A percentile compares a stretch with the other conserved stretches of the same genome.
These are phyloP conservation scores for Suillus sp. DNA, from an alignment of 768 basidiomycete genomes.

Conservation along the genomic window DNA sequence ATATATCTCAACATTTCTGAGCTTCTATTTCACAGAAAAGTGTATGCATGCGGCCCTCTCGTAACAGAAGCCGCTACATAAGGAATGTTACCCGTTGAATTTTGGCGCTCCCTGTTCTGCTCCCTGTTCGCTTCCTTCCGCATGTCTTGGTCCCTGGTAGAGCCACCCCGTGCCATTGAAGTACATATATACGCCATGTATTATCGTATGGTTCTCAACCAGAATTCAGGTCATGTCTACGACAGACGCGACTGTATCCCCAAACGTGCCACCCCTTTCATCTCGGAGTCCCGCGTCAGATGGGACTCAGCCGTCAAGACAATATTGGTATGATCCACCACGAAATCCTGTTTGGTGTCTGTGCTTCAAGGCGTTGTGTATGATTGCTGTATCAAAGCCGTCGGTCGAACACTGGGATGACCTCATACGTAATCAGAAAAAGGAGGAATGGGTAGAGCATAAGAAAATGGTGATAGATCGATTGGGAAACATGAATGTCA, in stretches of 20 bases:
- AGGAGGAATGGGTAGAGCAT: not conserved
- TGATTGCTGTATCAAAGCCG: not conserved
- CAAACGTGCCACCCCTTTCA: not conserved
- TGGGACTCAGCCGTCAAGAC: not conserved
- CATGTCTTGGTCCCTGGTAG: not conserved
- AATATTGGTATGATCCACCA: not conserved
- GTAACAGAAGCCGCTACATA: not conserved
- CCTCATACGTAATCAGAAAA: not conserved
- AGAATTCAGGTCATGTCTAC: not conserved
- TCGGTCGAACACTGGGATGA: not conserved
- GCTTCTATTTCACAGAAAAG: too few relatives aligned
- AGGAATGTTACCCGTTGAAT: not conserved
- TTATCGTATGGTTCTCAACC: not conserved
- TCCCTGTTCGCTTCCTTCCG: not conserved
- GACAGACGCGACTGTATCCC: not conserved
- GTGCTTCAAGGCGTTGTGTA: not conserved
- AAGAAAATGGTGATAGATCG: conserved; percentile 1
- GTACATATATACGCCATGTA: not conserved
- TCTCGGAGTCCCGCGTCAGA: not conserved
- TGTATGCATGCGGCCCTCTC: not conserved
- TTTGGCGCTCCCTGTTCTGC: not conserved
- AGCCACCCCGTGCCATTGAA: not conserved
- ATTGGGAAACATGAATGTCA: not conserved
- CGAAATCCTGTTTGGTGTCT: not conserved
- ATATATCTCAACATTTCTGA: too few relatives aligned